These are phyloP conservation scores for Westerdykella ornata DNA, from an alignment of 2,329 filamentous ascomycete species.

Conservation along the genomic window DNA sequence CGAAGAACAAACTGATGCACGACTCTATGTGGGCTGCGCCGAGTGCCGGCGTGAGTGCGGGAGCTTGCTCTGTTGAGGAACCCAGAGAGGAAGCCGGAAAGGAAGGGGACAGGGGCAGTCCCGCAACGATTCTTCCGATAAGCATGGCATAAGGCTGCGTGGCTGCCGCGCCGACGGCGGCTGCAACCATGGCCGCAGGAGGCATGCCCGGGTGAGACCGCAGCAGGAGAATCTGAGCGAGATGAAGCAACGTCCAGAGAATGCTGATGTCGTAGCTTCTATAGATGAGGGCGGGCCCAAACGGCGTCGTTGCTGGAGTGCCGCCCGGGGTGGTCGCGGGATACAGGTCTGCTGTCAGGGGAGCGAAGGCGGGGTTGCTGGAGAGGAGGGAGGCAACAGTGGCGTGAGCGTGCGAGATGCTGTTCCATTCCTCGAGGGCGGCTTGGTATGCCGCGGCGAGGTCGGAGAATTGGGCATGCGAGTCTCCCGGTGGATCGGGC, in stretches of 20 bases:
- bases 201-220: constrained; percentile 85
- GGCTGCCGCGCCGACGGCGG: constrained; percentile 65
- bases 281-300: constrained; percentile 75
- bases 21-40: constrained; percentile 78
- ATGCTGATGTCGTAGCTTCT: constrained; percentile 80
- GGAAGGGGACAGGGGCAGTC: constrained; percentile 50
- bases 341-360: constrained; percentile 62
- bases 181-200: constrained; percentile 80
- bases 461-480: constrained; percentile 38
- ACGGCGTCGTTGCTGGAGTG: constrained; percentile 54
- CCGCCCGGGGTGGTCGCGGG: constrained; percentile 43
- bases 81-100: constrained; percentile 10
- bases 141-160: constrained; percentile 66
- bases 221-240: constrained; percentile 74
- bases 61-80: constrained; percentile 34
- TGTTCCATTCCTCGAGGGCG: constrained; percentile 73
- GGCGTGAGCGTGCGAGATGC: constrained; percentile 64
- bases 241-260: constrained; percentile 82
- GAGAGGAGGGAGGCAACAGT: constrained; percentile 51
- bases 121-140: constrained; percentile 74
- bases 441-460: constrained; percentile 58
- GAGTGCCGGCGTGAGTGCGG: constrained; percentile 62
- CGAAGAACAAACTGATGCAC: constrained; percentile 77
- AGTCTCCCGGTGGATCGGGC: constrained; percentile 11
- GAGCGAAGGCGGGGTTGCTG: constrained; percentile 69